Conservation (phyloP, 345 rosid genomes). For the Erucastrum elatum region DNA sequence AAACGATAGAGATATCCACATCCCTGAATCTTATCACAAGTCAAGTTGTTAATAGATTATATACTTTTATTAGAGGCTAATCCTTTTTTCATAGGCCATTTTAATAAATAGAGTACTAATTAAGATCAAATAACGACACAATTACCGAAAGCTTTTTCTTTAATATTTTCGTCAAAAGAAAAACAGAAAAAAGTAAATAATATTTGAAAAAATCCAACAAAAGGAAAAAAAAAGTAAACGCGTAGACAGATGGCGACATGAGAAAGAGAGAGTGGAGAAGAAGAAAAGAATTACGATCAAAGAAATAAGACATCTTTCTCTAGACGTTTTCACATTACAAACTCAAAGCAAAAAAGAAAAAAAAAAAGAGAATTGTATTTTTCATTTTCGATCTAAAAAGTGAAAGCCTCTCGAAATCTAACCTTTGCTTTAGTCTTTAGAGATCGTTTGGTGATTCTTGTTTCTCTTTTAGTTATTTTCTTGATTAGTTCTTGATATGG, state of each 20-base stretch:
- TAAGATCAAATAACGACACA: slow-evolving; percentile 20
- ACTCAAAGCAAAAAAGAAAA: slow-evolving; percentile 43
- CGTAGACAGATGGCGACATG: slow-evolving; percentile 80
- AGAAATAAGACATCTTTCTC: slow-evolving; percentile 37
- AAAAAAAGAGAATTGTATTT: not conserved
- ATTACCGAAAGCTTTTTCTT: slow-evolving; percentile 15
- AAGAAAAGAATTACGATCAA: slow-evolving; percentile 39
- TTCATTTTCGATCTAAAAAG: slow-evolving; percentile 36
- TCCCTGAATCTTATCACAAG: slow-evolving; percentile 3
- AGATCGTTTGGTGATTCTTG: slow-evolving; percentile 25
- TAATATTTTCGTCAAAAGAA: slow-evolving; percentile 31
- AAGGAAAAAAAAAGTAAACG: slow-evolving; percentile 57
- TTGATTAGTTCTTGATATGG: slow-evolving; percentile 31
- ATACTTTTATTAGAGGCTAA: slow-evolving; percentile 19
- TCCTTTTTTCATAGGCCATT: slow-evolving; percentile 17
- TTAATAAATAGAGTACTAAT: not conserved
- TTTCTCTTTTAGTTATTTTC: slow-evolving; percentile 21
- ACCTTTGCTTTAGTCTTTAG: slow-evolving; percentile 19
- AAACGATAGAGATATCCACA: slow-evolving; percentile 32
- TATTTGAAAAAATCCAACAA: slow-evolving; percentile 5
- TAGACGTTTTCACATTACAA: slow-evolving; percentile 64
- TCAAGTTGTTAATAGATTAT: not conserved
- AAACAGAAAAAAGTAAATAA: not conserved
- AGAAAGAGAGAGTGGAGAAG: slow-evolving; percentile 39
- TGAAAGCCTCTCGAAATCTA: slow-evolving; percentile 25